Evolutionary conservation across 176 grass and related monocot species (phyloP).

Genomic region (Zoysia japonica): DNA sequence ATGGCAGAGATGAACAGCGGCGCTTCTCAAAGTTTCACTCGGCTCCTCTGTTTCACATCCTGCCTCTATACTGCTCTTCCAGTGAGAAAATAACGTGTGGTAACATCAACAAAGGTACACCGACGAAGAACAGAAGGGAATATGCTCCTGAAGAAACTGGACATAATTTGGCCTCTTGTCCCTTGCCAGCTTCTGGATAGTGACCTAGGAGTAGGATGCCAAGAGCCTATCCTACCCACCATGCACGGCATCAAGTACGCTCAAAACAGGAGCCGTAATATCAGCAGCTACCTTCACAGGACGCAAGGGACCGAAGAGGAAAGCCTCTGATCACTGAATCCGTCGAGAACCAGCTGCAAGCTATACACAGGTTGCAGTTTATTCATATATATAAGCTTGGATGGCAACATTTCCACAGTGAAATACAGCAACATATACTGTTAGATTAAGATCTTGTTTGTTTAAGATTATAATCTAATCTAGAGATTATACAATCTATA

Average conservation of each 20-base stretch:
- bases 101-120: not conserved
- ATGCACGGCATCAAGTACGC: constrained; percentile 1
- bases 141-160: not conserved
- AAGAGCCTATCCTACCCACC: not conserved
- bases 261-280: not conserved
- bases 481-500: no score
- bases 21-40: not conserved
- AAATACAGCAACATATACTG: not conserved
- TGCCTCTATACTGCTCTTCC: not conserved
- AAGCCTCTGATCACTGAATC: not conserved
- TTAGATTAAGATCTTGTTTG: no score
- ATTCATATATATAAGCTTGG: no score
- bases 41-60: not conserved
- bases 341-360: not conserved
- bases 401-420: not conserved
- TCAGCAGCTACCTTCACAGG: not conserved
- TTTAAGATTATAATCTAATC: no score
- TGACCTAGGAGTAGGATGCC: not conserved
- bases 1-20: not conserved
- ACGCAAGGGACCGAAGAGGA: constrained; percentile 3
- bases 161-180: not conserved
- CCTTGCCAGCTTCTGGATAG: not conserved
- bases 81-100: not conserved
- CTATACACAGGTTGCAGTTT: not conserved
- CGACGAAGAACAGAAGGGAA: not conserved